Conservation (phyloP, 1,284 basidiomycete genomes). For the Trichosporon faecale region DNA sequence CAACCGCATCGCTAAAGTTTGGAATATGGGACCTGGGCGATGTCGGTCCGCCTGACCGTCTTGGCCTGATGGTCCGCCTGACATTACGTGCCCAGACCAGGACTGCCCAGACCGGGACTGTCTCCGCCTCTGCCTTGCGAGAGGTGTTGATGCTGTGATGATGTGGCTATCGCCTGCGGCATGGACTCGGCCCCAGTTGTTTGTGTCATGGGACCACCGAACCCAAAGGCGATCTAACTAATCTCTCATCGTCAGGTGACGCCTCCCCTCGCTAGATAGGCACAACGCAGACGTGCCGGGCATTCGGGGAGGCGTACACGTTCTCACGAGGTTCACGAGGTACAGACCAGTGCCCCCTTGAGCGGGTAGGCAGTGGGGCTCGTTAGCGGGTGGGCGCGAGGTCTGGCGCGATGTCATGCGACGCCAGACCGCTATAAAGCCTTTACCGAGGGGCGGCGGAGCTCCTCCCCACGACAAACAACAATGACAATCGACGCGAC, state of each 20-base stretch:
- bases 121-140: too few species aligned
- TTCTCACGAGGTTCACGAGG: neutral
- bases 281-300: neutral
- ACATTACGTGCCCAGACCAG: too few species aligned
- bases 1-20: too few species aligned
- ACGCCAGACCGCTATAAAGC: neutral
- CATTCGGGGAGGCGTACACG: neutral
- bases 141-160: too few species aligned
- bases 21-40: too few species aligned
- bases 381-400: neutral
- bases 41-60: too few species aligned
- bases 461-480: neutral
- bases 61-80: too few species aligned
- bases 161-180: too few species aligned
- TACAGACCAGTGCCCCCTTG: too few species aligned
- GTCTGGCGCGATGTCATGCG: neutral
- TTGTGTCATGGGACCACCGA: neutral
- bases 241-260: neutral
- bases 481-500: conserved; percentile 3
- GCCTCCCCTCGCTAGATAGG: neutral
- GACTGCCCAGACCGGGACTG: too few species aligned
- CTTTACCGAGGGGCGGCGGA: too few species aligned
- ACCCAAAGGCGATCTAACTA: neutral
- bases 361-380: neutral
- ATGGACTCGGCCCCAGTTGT: neutral